Conservation (phyloP, 2,329 filamentous ascomycete species). For the Tolypocladium pustulatum region DNA sequence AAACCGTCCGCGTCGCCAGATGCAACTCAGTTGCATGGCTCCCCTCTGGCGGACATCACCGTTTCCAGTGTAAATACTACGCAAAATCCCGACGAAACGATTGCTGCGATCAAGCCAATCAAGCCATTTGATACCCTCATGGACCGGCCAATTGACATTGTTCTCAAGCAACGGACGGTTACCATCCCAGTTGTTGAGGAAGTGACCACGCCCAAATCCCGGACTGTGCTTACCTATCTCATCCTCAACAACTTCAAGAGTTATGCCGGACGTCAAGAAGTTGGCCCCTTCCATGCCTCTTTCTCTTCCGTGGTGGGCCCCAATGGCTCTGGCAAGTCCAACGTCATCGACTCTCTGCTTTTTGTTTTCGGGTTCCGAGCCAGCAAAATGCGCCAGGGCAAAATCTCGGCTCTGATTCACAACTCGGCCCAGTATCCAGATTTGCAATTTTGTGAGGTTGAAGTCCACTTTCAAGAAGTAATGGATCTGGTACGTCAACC, state of each 20-base stretch:
- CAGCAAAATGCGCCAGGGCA: conserved; percentile 98
- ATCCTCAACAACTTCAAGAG: conserved; percentile 97
- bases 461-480: conserved; percentile 93
- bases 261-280: conserved; percentile 89
- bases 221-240: conserved; percentile 87
- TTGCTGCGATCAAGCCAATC: conserved; percentile 53
- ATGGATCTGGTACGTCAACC: conserved; percentile 57
- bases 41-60: conserved; percentile 67
- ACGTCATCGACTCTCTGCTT: conserved; percentile 93
- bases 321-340: conserved; percentile 96
- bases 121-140: conserved; percentile 67
- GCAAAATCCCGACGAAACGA: conserved; percentile 15
- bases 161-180: conserved; percentile 72
- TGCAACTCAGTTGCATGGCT: conserved; percentile 34
- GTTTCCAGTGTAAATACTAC: conserved; percentile 47
- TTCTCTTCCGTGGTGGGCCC: conserved; percentile 97
- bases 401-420: conserved; percentile 94
- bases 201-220: conserved; percentile 63
- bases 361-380: conserved; percentile 99
- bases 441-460: conserved; percentile 85
- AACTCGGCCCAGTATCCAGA: conserved; percentile 84
- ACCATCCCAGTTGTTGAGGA: conserved; percentile 61
- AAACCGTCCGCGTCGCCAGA: conserved; percentile 47
- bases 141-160: conserved; percentile 88
- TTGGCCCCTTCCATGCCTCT: conserved; percentile 91